Conservation (phyloP, 2,329 filamentous ascomycete genomes). For the Xylaria sp. region DNA sequence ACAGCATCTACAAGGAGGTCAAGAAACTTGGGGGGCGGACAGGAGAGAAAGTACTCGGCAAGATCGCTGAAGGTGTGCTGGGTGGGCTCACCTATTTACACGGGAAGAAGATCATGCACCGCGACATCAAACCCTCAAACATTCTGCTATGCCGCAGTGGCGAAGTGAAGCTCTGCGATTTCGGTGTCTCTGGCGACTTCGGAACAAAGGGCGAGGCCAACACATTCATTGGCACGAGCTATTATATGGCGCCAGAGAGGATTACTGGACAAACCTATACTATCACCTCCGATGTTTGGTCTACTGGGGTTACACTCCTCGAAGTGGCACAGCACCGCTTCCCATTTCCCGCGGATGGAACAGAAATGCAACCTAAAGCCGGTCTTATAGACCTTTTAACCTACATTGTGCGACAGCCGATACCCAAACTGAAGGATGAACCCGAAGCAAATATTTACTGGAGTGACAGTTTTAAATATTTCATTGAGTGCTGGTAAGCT, state of each 20-base stretch:
- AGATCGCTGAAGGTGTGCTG: constrained; percentile 94
- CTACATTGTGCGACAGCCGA: constrained; percentile 95
- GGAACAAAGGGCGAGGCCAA: constrained; percentile 98
- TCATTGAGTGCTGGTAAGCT: constrained; percentile 96
- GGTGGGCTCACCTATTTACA: constrained; percentile 95
- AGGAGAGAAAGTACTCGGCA: constrained; percentile 96
- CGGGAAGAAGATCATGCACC: constrained; percentile 95
- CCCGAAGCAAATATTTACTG: constrained; percentile 88
- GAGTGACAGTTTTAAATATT: constrained; percentile 99
- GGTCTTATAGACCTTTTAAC: constrained; percentile 95
- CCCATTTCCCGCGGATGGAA: constrained; percentile 96
- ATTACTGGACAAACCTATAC: constrained; percentile 98
- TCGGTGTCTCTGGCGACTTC: constrained; percentile 96
- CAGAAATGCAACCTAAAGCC: constrained; percentile 92
- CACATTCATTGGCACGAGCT: constrained; percentile 98
- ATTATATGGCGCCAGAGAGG: constrained; percentile 98
- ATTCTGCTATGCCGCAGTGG: constrained; percentile 92
- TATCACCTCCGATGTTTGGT: constrained; percentile 99
- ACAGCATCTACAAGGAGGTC: constrained; percentile 97
- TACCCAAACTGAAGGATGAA: constrained; percentile 96
- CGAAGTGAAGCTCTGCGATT: constrained; percentile 97
- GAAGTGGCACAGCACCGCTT: constrained; percentile 99
- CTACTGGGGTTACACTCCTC: constrained; percentile 93
- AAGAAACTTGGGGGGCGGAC: constrained; percentile 94
- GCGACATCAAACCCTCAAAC: constrained; percentile 98